These are phyloP conservation scores for Stagonosporopsis cucurbitacearum DNA, from an alignment of 2,329 filamentous ascomycete species.

Conservation along the genomic window DNA sequence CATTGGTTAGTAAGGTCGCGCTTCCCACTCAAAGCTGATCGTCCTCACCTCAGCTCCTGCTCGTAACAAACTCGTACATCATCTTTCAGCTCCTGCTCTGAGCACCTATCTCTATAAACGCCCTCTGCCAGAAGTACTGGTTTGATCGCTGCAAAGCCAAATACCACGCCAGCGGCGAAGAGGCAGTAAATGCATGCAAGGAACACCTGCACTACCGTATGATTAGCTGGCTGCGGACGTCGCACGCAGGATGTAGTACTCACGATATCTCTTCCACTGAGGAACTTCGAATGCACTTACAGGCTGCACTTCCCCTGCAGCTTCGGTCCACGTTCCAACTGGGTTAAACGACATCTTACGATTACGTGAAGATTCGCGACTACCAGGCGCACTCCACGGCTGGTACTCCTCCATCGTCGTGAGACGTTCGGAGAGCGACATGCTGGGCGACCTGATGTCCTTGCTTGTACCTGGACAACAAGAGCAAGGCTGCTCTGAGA, in stretches of 20 bases:
- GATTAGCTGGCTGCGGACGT: slow-evolving; percentile 23
- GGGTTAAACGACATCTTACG: slow-evolving; percentile 59
- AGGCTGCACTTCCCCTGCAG: slow-evolving; percentile 48
- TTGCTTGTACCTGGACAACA: not conserved
- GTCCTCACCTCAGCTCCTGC: slow-evolving; percentile 46
- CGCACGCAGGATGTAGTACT: slow-evolving; percentile 27
- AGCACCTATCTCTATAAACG: slow-evolving; percentile 48
- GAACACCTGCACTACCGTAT: slow-evolving; percentile 67
- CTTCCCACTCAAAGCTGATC: slow-evolving; percentile 66
- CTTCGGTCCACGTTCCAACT: slow-evolving; percentile 54
- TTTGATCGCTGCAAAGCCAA: slow-evolving; percentile 52
- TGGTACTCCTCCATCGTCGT: slow-evolving; percentile 52
- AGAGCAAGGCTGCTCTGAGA: not conserved
- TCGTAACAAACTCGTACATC: slow-evolving; percentile 47
- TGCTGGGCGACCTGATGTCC: slow-evolving; percentile 23
- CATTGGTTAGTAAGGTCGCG: slow-evolving; percentile 38
- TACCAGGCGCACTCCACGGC: slow-evolving; percentile 48
- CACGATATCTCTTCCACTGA: slow-evolving; percentile 60
- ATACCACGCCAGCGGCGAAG: slow-evolving; percentile 68
- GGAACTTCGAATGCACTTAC: slow-evolving; percentile 62
- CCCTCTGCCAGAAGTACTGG: slow-evolving; percentile 47
- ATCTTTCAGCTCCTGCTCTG: slow-evolving; percentile 44
- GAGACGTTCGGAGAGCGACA: slow-evolving; percentile 50
- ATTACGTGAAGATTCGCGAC: slow-evolving; percentile 46
- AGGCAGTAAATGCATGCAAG: slow-evolving; percentile 75